Evolutionary conservation across 805 yeast species (phyloP).

Genomic region (Wickerhamomyces kurtzmanii): DNA sequence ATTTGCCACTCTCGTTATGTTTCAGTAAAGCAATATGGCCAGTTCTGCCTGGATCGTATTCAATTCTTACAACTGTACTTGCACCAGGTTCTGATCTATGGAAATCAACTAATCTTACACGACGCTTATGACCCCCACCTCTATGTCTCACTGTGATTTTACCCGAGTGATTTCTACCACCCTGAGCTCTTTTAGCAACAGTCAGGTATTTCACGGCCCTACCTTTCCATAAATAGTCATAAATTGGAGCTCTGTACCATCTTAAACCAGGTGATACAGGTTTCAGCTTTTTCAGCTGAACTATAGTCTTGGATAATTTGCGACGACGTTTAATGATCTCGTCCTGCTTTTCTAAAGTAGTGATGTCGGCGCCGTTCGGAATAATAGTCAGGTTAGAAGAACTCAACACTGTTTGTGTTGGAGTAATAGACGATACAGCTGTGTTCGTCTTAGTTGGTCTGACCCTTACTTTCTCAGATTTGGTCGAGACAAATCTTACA

Average conservation of each 20-base stretch:
- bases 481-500: too few relatives aligned
- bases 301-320: constrained; percentile 59
- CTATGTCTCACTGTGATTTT: constrained; percentile 86
- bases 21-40: constrained; percentile 85
- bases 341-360: constrained; percentile 77
- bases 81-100: constrained; percentile 57
- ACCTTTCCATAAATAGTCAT: constrained; percentile 81
- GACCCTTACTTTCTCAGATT: too few relatives aligned
- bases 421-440: too few relatives aligned
- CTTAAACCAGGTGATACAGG: constrained; percentile 82
- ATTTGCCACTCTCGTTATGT: constrained; percentile 48
- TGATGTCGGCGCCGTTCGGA: constrained; percentile 37
- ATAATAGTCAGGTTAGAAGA: too few relatives aligned
- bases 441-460: too few relatives aligned
- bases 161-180: constrained; percentile 89
- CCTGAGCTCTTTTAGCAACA: constrained; percentile 53
- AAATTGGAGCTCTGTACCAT: constrained; percentile 83
- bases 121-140: constrained; percentile 94
- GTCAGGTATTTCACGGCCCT: constrained; percentile 74
- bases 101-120: constrained; percentile 78
- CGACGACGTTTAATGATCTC: constrained; percentile 60
- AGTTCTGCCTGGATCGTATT: constrained; percentile 91
- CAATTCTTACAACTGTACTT: constrained; percentile 78
- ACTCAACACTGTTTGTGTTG: too few relatives aligned
- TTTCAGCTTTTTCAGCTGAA: constrained; percentile 63